A percentile compares a stretch with the other conserved stretches of the same genome.
Conservation (phyloP, 2,329 filamentous ascomycete species). For the Cercospora nicotianae region DNA sequence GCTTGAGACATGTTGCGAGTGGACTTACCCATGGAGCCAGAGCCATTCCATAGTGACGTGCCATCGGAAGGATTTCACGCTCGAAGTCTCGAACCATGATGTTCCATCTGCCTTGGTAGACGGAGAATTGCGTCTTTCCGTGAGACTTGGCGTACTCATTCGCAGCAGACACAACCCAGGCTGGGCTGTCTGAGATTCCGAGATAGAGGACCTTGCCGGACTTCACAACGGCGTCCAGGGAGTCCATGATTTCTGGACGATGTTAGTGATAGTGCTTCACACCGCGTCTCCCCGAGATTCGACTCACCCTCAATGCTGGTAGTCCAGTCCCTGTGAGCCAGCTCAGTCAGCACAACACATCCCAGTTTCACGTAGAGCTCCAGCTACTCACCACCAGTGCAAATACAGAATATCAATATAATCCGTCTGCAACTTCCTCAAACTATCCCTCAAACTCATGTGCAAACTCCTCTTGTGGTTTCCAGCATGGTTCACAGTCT, state of each 20-base stretch:
- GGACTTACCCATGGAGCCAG: slow-evolving; percentile 56
- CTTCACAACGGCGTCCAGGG: slow-evolving; percentile 45
- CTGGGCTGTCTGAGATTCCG: slow-evolving; percentile 47
- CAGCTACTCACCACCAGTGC: slow-evolving; percentile 39
- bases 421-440: slow-evolving; percentile 61
- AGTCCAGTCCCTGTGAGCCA: slow-evolving; percentile 37
- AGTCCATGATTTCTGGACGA: slow-evolving; percentile 44
- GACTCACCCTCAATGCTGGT: slow-evolving; percentile 40
- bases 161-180: slow-evolving; percentile 45
- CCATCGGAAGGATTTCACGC: slow-evolving; percentile 50
- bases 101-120: slow-evolving; percentile 44
- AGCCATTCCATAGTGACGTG: slow-evolving; percentile 44
- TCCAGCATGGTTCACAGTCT: slow-evolving; percentile 60
- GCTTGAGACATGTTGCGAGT: neutral
- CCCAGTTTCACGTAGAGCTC: neutral
- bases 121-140: slow-evolving; percentile 40
- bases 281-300: neutral
- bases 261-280: no score
- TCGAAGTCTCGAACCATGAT: slow-evolving; percentile 46
- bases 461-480: slow-evolving; percentile 64
- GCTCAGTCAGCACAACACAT: neutral
- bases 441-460: slow-evolving; percentile 45
- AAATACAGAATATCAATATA: slow-evolving; percentile 62
- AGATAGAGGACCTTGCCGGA: slow-evolving; percentile 48
- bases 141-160: slow-evolving; percentile 44